Base-by-base conservation (phyloP, 257 asterid species). In the Forsythia suspensa region DNA sequence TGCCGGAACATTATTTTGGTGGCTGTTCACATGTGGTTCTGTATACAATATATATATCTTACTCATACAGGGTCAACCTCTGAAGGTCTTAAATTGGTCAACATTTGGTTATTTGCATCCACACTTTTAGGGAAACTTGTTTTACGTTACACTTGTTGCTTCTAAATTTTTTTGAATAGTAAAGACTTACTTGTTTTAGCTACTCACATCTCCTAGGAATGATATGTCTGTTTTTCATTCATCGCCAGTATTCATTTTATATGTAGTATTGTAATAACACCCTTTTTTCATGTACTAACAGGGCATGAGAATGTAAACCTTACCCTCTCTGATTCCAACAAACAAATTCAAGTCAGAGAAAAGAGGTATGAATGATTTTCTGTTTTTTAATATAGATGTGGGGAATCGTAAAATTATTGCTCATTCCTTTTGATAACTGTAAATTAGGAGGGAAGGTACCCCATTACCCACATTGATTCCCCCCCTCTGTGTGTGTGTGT, bases 301-400 rank as follows among this genome's bases (percentile, higher is more conserved):
- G 93, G 90, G 40, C 87, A 77, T 55, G 82, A 52, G 65, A 82
- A 77, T 73, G 75, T 55, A 84, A 86, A 84, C 75, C 66, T 72
- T 70, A 57, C 76, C 77, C 41, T 43, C 37, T 75, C 81, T 42
- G 89, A 84, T 67, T 77, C 84, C 24, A 55, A 78, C 40, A 86
- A 82, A 70, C 80, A 80, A 77, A 76, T 69, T 80, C 93, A 85
- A 80, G 87, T 13, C 79, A 90, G 75, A 21, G 77, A 85, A 81
- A 91, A 81, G 86, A 91, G 97, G 98, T 94, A 84, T 74, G 74
- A 43, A 61, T 48, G 8, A 68, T 84, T 59, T 71, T n/a, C 55
- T 81, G 29, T 61, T 39, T 76, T 70, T 55, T 72, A 9, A 66
- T 70, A 68, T 65, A 57, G 42, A 42, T 72, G 67, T 20, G 65